Evolutionary conservation across 129 eudicot species (phyloP).

Genomic region (Silybum marianum): DNA sequence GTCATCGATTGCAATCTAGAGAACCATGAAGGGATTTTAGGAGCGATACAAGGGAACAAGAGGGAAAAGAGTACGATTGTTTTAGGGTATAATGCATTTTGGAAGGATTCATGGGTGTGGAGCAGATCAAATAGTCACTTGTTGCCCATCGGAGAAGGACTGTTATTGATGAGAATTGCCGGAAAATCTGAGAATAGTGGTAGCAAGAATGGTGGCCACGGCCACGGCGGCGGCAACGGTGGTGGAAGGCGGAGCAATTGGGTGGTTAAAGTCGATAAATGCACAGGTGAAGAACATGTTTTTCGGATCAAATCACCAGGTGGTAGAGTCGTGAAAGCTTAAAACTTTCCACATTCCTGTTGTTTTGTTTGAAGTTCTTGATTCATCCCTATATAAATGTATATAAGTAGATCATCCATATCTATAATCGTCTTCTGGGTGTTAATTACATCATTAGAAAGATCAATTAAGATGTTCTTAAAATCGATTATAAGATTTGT

Average conservation of each 20-base stretch:
- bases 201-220: conserved; percentile 15
- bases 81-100: conserved; percentile 62
- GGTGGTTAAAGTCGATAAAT: conserved; percentile 60
- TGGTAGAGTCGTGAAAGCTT: conserved; percentile 31
- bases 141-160: conserved; percentile 73
- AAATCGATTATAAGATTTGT: conserved; percentile 2
- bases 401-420: conserved; percentile 10
- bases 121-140: conserved; percentile 46
- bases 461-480: conserved; percentile 17
- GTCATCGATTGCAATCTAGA: conserved; percentile 54
- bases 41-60: conserved; percentile 25
- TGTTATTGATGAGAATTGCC: conserved; percentile 45
- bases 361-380: conserved; percentile 15
- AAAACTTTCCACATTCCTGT: conserved; percentile 3
- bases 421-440: conserved; percentile 9
- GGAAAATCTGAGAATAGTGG: conserved; percentile 9
- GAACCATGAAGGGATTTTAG: conserved; percentile 34
- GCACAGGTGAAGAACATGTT: conserved; percentile 75
- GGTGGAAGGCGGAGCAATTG: conserved; percentile 46
- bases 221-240: conserved; percentile 20
- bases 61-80: conserved; percentile 37
- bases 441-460: conserved; percentile 13
- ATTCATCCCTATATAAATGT: conserved; percentile 17
- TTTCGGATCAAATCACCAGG: conserved; percentile 48
- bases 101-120: conserved; percentile 43